Base-by-base conservation (phyloP, 2,329 filamentous ascomycete genomes). In the Trichoderma sp. region DNA sequence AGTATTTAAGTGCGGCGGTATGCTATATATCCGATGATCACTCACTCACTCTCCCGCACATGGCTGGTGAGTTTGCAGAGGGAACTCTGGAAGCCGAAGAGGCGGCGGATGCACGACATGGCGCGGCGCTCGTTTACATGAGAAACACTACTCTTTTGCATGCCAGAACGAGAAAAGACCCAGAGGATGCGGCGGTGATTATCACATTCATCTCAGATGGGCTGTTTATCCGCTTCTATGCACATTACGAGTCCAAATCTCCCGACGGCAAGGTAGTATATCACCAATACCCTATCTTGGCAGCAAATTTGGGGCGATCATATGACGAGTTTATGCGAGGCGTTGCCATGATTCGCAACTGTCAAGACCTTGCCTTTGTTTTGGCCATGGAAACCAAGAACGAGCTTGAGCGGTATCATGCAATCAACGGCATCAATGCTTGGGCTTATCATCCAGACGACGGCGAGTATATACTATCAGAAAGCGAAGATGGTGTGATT, bases 141-240 rank as follows among this genome's bases (percentile, higher is more conserved):
- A 70, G 76, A 21, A 77, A 73, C 26, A 58, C 72, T 11, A 76
- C 76, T 28, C 73, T 78, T 1, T 3, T 37, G 7, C 72, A 66
- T 13, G 28, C 75, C 2, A 72, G 70, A 0, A n/a, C n/a, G 18
- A 66, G 70, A 21, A 24, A 71, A 0, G 70, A 75, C n/a, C 68
- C 70, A 2, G 37, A 70, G 1, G 73, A 72, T 5, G 69, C 74
- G 43, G 70, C 76, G 7, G 52, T 68, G 7, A 32, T 77, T 66
- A 72, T 71, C 3, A 77, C 75, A 0, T 77, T 77, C 56, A 72
- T 72, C 28, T 75, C 74, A 1, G 65, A 77, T 39, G 77, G 76
- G n/a, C 69, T 56, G 3, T 70, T 37, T 18, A 39, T 77, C 37
- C 70, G 75, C 59, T 52, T 75, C 8, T 78, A 59, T n/a, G 74